These are phyloP conservation scores for Rhodotorula diobovata DNA, from an alignment of 768 basidiomycete species.

Conservation along the genomic window DNA sequence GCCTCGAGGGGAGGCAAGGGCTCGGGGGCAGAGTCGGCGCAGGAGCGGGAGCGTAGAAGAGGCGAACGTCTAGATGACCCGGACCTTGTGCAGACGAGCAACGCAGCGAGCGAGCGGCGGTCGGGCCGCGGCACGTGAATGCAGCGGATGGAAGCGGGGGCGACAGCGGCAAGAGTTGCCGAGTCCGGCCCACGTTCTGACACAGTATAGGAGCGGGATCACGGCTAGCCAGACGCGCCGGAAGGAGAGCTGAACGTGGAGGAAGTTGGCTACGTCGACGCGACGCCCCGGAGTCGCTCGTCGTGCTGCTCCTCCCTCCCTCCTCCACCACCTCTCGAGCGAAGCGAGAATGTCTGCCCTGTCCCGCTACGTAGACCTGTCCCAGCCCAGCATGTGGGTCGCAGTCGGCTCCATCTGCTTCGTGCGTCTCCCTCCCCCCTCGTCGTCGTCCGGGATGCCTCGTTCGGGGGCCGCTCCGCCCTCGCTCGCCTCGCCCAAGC, in stretches of 20 bases:
- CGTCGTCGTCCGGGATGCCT: background rate
- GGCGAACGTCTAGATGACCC: too few species aligned
- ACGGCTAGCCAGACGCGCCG: too few species aligned
- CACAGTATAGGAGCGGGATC: too few species aligned
- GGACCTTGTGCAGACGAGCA: too few species aligned
- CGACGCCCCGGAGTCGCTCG: too few species aligned
- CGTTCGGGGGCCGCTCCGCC: background rate
- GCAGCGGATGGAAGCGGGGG: too few species aligned
- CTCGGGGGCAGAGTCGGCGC: background rate
- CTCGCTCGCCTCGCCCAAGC: background rate
- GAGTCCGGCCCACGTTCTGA: too few species aligned
- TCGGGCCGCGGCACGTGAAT: too few species aligned
- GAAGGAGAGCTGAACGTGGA: too few species aligned
- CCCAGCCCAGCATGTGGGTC: constrained; percentile 62
- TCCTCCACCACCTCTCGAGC: background rate
- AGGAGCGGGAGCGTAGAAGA: background rate
- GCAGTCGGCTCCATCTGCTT: constrained; percentile 70
- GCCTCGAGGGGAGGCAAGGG: constrained; percentile 7
- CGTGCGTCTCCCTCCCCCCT: constrained; percentile 26
- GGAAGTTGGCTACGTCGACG: too few species aligned
- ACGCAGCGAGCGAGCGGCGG: too few species aligned
- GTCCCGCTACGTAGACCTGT: constrained; percentile 54
- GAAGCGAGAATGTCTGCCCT: background rate
- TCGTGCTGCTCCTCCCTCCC: background rate
- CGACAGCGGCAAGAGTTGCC: too few species aligned